Conservation (phyloP, 306 rosid genomes). For the Vigna angularis region DNA sequence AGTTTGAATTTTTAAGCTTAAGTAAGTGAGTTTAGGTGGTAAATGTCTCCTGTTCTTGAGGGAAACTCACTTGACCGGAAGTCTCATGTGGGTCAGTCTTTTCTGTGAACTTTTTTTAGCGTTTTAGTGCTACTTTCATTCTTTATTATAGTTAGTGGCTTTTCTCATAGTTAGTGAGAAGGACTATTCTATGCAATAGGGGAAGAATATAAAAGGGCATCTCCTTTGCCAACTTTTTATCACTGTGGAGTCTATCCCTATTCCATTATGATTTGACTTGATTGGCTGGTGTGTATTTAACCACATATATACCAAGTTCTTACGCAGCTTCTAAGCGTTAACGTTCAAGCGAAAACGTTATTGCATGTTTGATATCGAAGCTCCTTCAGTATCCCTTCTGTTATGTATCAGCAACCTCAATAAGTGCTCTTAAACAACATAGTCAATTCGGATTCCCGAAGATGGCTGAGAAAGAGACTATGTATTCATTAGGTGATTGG, state of each 20-base stretch:
- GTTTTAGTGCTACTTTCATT: not conserved
- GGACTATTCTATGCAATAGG: not conserved
- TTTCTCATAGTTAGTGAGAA: too few species aligned
- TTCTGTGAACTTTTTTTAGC: not conserved
- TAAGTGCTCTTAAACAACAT: constrained; percentile 28
- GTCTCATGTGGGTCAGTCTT: not conserved
- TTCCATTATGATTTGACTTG: constrained; percentile 39
- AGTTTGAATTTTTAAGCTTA: not conserved
- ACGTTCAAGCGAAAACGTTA: constrained; percentile 2
- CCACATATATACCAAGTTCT: constrained; percentile 30
- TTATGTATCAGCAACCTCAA: constrained; percentile 18
- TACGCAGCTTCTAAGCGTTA: constrained; percentile 1
- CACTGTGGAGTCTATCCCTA: constrained; percentile 28
- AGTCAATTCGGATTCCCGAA: constrained; percentile 35
- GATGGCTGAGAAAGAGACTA: constrained; percentile 62
- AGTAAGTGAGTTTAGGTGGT: not conserved
- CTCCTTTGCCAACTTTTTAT: constrained; percentile 25
- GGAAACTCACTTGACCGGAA: not conserved
- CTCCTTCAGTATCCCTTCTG: constrained; percentile 28
- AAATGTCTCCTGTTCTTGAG: not conserved
- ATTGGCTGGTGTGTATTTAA: constrained; percentile 36
- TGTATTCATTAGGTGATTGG: constrained; percentile 54
- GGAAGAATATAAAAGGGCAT: constrained; percentile 36
- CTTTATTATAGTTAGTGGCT: not conserved
- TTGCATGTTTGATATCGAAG: constrained; percentile 33